A percentile compares a stretch with the other conserved stretches of the same genome.
Conservation (phyloP, 352 stramenopile genomes). For the Globisporangium camurandrum region DNA sequence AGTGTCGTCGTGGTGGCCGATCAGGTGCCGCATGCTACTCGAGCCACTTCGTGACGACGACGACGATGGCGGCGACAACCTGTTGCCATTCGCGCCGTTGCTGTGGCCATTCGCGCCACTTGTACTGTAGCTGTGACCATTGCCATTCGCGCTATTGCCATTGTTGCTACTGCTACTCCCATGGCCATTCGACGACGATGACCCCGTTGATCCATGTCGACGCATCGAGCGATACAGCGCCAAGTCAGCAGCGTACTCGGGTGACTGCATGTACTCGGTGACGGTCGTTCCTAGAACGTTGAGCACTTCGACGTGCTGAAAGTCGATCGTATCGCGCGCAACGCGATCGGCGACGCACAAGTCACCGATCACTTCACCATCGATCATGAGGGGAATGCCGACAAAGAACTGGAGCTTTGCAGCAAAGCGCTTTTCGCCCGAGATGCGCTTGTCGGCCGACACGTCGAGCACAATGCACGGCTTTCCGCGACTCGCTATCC, state of each 20-base stretch:
- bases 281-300: constrained; percentile 83
- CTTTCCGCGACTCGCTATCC: constrained; percentile 79
- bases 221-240: constrained; percentile 54
- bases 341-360: constrained; percentile 79
- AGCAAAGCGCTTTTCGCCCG: constrained; percentile 73
- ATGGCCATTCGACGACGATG: no score
- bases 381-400: constrained; percentile 75
- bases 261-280: constrained; percentile 85
- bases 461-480: constrained; percentile 85
- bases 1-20: no score
- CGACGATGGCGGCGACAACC: no score
- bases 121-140: constrained; percentile 1
- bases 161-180: no score
- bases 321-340: constrained; percentile 72
- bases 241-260: constrained; percentile 72
- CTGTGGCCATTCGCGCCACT: constrained; percentile 4
- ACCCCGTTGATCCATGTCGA: no score
- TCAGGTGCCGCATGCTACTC: no score
- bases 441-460: constrained; percentile 83
- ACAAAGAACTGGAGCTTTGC: constrained; percentile 87
- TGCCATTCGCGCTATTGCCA: neutral
- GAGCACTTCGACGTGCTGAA: constrained; percentile 80
- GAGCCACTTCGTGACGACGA: no score
- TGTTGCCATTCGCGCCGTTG: constrained; percentile 47
- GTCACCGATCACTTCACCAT: constrained; percentile 81